phyloP scores from a whole-genome alignment of 1,139 yeast species.

The Protomyces gravidus region DNA sequence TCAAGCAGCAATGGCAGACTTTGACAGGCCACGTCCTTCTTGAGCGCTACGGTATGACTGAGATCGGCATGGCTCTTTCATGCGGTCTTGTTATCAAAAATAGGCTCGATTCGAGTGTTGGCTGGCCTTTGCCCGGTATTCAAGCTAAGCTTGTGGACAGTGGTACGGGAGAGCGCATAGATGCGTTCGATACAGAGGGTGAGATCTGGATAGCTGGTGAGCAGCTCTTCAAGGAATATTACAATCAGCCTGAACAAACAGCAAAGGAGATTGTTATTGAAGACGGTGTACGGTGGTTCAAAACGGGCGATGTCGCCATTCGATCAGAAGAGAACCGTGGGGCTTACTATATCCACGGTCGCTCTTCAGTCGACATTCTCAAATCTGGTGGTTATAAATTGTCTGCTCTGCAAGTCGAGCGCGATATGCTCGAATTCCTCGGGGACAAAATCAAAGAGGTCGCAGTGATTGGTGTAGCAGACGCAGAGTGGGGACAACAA shows the following conservation, averaged over 20 bases:
- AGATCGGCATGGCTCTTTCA: slow-evolving; percentile 42
- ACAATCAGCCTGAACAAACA: slow-evolving; percentile 41
- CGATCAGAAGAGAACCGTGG: slow-evolving; percentile 35
- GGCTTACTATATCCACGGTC: slow-evolving; percentile 40
- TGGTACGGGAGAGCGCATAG: slow-evolving; percentile 33
- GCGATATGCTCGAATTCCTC: slow-evolving; percentile 38
- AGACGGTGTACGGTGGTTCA: slow-evolving; percentile 38
- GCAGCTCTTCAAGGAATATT: slow-evolving; percentile 40
- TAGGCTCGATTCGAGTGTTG: slow-evolving; percentile 40
- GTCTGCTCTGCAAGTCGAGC: slow-evolving; percentile 42
- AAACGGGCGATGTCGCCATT: slow-evolving; percentile 43
- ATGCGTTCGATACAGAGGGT: slow-evolving; percentile 36
- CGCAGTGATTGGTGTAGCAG: slow-evolving; percentile 42
- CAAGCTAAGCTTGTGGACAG: slow-evolving; percentile 40
- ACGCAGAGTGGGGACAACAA: slow-evolving; percentile 42
- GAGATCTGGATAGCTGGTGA: slow-evolving; percentile 42
- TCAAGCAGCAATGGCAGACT: slow-evolving; percentile 40
- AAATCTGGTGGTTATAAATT: slow-evolving; percentile 32
- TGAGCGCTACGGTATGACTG: slow-evolving; percentile 44
- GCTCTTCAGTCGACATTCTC: slow-evolving; percentile 42
- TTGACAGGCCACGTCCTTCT: slow-evolving; percentile 40
- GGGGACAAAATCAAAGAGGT: slow-evolving; percentile 38
- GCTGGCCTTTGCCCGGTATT: slow-evolving; percentile 42
- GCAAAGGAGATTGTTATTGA: slow-evolving; percentile 37
- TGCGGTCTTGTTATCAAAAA: slow-evolving; percentile 39